A percentile compares a stretch with the other conserved stretches of the same genome.
Conservation (phyloP, 495 filamentous ascomycete genomes). For the Neurospora sp. region DNA sequence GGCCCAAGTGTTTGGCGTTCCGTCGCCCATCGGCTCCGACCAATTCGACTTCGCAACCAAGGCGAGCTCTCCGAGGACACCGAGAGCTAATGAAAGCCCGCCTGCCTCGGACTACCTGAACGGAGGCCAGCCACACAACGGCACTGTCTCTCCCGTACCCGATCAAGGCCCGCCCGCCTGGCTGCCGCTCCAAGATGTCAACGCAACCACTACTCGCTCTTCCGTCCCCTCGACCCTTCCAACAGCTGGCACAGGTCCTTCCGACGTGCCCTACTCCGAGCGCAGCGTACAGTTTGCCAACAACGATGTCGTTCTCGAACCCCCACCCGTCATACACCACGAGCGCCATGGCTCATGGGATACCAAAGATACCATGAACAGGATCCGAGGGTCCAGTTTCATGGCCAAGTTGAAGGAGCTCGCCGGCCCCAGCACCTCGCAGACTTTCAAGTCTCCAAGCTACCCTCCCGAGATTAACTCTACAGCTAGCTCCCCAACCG, state of each 20-base stretch:
- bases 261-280: slow-evolving; percentile 18
- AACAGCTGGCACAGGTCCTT: neutral
- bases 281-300: slow-evolving; percentile 55
- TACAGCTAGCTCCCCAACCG: slow-evolving; percentile 33
- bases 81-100: slow-evolving; percentile 5
- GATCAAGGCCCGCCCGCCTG: neutral
- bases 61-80: slow-evolving; percentile 9
- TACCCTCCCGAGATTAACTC: slow-evolving; percentile 22
- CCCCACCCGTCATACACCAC: slow-evolving; percentile 31
- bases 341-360: slow-evolving; percentile 48
- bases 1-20: slow-evolving; percentile 8
- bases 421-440: slow-evolving; percentile 36
- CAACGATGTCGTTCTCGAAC: slow-evolving; percentile 33
- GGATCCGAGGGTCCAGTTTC: slow-evolving; percentile 51
- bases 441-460: slow-evolving; percentile 32
- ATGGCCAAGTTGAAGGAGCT: slow-evolving; percentile 59
- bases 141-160: slow-evolving; percentile 17
- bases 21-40: slow-evolving; percentile 18
- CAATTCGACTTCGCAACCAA: slow-evolving; percentile 23
- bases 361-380: slow-evolving; percentile 43
- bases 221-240: neutral
- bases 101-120: slow-evolving; percentile 34
- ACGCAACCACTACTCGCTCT: slow-evolving; percentile 1
- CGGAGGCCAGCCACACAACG: slow-evolving; percentile 26
- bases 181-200: slow-evolving; percentile 5